Evolutionary conservation across 225 moss, liverwort and hornwort genomes (phyloP).

Genomic region (Polytrichum formosum): DNA sequence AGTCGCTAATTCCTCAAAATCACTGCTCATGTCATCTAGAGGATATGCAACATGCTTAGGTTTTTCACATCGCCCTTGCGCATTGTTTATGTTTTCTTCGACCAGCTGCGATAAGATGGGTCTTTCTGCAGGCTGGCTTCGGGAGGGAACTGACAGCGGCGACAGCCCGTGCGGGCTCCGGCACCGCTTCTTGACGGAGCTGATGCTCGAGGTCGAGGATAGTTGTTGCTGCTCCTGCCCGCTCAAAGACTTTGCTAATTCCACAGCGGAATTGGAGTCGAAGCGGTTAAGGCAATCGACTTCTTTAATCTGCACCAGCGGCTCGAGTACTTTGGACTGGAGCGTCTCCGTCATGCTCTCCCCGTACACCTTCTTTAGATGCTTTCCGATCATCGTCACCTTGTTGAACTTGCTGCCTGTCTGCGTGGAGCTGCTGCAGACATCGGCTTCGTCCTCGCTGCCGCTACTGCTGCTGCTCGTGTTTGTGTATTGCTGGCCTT

Average conservation of each 20-base stretch:
- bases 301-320: not conserved
- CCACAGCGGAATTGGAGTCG: constrained; percentile 6
- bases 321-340: not conserved
- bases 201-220: too few species aligned
- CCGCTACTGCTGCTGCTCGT: constrained; percentile 12
- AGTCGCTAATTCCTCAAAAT: constrained; percentile 21
- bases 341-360: not conserved
- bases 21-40: constrained; percentile 26
- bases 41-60: constrained; percentile 25
- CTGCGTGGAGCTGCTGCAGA: constrained; percentile 9
- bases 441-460: constrained; percentile 5
- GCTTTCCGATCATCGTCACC: not conserved
- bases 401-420: constrained; percentile 1
- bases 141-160: not conserved
- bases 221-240: too few species aligned
- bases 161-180: not conserved
- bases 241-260: too few species aligned
- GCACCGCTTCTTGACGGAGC: too few species aligned
- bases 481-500: constrained; percentile 11
- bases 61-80: constrained; percentile 25
- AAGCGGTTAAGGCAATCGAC: constrained; percentile 30
- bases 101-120: constrained; percentile 21
- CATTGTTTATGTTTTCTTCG: constrained; percentile 9
- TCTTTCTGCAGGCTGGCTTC: constrained; percentile 19
- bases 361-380: not conserved